Conservation (phyloP, 2,329 filamentous ascomycete species). For the Coniochaeta sp. region DNA sequence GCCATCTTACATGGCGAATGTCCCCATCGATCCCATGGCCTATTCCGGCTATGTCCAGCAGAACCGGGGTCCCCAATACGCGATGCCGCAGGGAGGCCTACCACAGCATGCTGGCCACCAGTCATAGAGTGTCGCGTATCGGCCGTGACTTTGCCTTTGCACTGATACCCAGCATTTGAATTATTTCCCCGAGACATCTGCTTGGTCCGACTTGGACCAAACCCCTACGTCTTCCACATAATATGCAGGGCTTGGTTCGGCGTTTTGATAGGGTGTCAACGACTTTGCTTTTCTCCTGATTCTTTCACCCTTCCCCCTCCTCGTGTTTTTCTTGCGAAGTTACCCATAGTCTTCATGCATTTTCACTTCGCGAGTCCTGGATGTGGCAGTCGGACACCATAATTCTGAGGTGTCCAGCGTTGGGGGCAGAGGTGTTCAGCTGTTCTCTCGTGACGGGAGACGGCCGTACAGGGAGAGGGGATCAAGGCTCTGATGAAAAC, state of each 20-base stretch:
- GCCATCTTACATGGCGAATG: slow-evolving; percentile 53
- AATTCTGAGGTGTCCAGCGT: not conserved
- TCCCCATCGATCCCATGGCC: slow-evolving; percentile 67
- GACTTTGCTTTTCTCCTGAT: no score
- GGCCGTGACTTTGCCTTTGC: slow-evolving; percentile 27
- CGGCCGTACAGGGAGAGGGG: not conserved
- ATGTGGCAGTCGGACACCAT: not conserved
- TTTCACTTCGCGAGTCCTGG: not conserved
- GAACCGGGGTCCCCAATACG: slow-evolving; percentile 65
- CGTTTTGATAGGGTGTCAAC: slow-evolving; percentile 25
- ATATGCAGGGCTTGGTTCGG: slow-evolving; percentile 35
- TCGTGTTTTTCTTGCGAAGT: slow-evolving; percentile 9
- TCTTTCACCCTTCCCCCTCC: slow-evolving; percentile 2
- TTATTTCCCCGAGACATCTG: slow-evolving; percentile 37
- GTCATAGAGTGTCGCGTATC: slow-evolving; percentile 42
- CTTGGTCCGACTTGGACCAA: slow-evolving; percentile 24
- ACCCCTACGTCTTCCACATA: slow-evolving; percentile 24
- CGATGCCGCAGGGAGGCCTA: slow-evolving; percentile 75
- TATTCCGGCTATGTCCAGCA: slow-evolving; percentile 82
- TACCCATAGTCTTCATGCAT: not conserved
- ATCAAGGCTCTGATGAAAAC: not conserved
- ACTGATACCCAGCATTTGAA: slow-evolving; percentile 54
- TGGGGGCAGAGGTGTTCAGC: not conserved
- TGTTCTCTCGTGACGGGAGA: not conserved
- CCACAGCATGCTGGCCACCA: slow-evolving; percentile 78